Base-by-base conservation (phyloP, 176 grass and related monocot species). In the Aegilops sharonensis region DNA sequence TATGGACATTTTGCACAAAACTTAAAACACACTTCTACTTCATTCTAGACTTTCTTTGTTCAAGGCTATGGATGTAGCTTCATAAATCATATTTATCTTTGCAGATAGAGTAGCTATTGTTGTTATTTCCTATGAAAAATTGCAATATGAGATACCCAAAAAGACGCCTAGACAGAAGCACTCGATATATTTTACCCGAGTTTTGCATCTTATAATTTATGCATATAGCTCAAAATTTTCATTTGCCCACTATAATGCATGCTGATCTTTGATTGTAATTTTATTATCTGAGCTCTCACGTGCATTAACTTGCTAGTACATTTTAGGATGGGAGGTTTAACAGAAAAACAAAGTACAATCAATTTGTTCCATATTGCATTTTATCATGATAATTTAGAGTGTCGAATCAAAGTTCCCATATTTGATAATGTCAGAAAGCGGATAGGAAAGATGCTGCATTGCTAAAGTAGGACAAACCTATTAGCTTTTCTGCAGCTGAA, bases 401-500 rank as follows among this genome's bases (percentile, higher is more conserved):
- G 42, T 75, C 1, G 2, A 15, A 50, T 30, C 25, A 8, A 18
- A 27, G 7, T 30, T 75, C 72, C 24, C 11, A 50, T 25, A 75
- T 75, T 18, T 75, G 43, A 13, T 30, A 30, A 75, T 75, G 25
- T 0, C 37, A 73, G 70, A 72, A 42, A 40, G 42, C 45, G 69
- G 6, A 72, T 24, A 24, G 36, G 37, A 72, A 72, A 72, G 54
- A 72, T 42, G n/a, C 23, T 11, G 40, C 40, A 14, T 4, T 45
- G 37, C 39, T 73, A 3, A 75, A 75, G 24, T 75, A 75, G 72
- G 72, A 52, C 11, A 25, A 29, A 97, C 94, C 83, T 89, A 43
- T 81, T 87, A 56, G 94, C 85, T 78, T 64, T 73, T 54, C 24
- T 81, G 75, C 91, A 81, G 86, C 76, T 94, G 79, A 97, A 97